These are phyloP conservation scores for Halocafeteria seosinensis DNA, from an alignment of 108 stramenopile genomes.

Conservation along the genomic window DNA sequence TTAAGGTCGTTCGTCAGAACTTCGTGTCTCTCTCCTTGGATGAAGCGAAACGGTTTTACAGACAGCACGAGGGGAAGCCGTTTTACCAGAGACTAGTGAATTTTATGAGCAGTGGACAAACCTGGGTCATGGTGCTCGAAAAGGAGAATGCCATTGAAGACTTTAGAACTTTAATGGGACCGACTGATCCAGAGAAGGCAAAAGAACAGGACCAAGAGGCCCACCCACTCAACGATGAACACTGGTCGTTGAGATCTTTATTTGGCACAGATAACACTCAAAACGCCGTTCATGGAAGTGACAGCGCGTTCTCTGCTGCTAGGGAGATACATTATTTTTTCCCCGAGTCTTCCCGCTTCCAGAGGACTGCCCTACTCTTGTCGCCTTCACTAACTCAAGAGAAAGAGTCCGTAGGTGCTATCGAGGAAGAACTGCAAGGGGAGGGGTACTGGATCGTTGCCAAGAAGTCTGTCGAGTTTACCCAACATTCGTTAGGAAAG, in stretches of 20 bases:
- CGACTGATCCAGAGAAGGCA: slow-evolving; percentile 15
- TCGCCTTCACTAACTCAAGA: neutral
- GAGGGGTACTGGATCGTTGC: neutral
- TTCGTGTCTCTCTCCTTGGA: neutral
- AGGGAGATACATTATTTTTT: slow-evolving; percentile 19
- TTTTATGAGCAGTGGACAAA: slow-evolving; percentile 28
- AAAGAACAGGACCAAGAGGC: neutral
- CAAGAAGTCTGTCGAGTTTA: neutral
- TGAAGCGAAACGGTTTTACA: slow-evolving; percentile 17
- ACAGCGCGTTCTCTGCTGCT: slow-evolving; percentile 13
- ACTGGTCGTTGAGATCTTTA: slow-evolving; percentile 11
- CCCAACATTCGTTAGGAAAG: neutral
- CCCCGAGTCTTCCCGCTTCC: neutral
- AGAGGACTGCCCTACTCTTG: neutral
- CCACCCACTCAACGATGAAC: neutral
- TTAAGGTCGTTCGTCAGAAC: neutral
- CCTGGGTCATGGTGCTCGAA: slow-evolving; percentile 21
- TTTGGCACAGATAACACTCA: slow-evolving; percentile 18
- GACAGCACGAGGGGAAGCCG: slow-evolving; percentile 24
- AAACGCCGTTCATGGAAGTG: slow-evolving; percentile 25
- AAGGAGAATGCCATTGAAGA: slow-evolving; percentile 9
- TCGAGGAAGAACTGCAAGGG: neutral
- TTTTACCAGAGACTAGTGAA: slow-evolving; percentile 19
- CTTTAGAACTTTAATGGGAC: slow-evolving; percentile 25
- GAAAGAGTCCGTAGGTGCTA: neutral